Evolutionary conservation across 2,329 filamentous ascomycete species (phyloP).

Genomic region (Phaeosphaeria sp.): DNA sequence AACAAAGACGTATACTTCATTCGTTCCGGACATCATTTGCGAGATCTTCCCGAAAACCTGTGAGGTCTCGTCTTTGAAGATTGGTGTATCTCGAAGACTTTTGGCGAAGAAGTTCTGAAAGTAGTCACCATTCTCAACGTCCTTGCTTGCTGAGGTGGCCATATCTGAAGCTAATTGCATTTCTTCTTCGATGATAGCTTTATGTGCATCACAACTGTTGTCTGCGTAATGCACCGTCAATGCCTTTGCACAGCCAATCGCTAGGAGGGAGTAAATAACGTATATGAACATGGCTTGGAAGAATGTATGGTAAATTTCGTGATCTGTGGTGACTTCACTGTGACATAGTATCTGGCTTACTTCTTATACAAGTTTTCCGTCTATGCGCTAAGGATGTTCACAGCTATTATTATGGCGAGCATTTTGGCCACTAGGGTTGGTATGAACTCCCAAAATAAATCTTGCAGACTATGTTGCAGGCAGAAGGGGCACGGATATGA

Average conservation of each 20-base stretch:
- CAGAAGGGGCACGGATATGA: not conserved
- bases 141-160: not conserved
- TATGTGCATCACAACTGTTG: slow-evolving; percentile 3
- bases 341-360: not conserved
- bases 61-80: not conserved
- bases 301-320: not conserved
- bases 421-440: not conserved
- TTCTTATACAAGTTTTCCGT: not conserved
- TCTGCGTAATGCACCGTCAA: slow-evolving; percentile 3
- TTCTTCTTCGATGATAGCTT: slow-evolving; percentile 3
- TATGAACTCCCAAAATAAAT: not conserved
- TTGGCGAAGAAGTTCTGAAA: slow-evolving; percentile 4
- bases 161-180: slow-evolving; percentile 5
- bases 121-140: slow-evolving; percentile 7
- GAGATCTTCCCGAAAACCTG: slow-evolving; percentile 3
- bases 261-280: not conserved
- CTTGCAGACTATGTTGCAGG: not conserved
- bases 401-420: not conserved
- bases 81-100: slow-evolving; percentile 2
- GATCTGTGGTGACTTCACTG: not conserved
- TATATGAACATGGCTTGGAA: not conserved
- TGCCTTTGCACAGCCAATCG: not conserved
- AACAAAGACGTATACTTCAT: slow-evolving; percentile 2
- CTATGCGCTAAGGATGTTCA: not conserved
- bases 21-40: slow-evolving; percentile 3